phyloP scores from a whole-genome alignment of 2,329 filamentous ascomycete species.

The Botrytis pseudocinerea region DNA sequence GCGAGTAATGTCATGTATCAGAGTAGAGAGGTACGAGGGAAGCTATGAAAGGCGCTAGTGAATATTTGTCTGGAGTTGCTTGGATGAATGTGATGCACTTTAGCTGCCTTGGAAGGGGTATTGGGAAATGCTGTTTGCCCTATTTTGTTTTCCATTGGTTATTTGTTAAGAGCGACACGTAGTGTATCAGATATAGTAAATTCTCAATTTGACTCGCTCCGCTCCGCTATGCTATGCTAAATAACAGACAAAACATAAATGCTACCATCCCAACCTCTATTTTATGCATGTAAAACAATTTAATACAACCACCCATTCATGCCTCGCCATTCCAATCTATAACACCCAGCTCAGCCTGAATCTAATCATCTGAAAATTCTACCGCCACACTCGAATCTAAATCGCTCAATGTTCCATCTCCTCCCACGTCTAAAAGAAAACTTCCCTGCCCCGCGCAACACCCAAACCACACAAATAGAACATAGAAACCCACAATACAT shows the following conservation, averaged over 20 bases:
- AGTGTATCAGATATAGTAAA: not conserved
- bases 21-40: not conserved
- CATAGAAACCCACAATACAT: too few relatives aligned
- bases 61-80: not conserved
- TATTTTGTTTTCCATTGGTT: not conserved
- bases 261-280: slow-evolving; percentile 5
- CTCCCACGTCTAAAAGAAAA: not conserved
- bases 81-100: not conserved
- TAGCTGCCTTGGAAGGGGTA: not conserved
- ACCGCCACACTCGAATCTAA: slow-evolving; percentile 32
- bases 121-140: not conserved
- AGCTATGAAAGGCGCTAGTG: not conserved
- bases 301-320: not conserved
- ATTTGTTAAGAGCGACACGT: not conserved
- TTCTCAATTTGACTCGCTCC: not conserved
- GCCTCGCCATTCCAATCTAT: too few relatives aligned
- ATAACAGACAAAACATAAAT: not conserved
- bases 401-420: slow-evolving; percentile 27
- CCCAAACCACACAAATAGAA: too few relatives aligned
- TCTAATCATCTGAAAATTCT: slow-evolving; percentile 26
- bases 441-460: too few relatives aligned
- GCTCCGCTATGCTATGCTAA: not conserved
- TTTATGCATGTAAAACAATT: slow-evolving; percentile 7
- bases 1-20: not conserved
- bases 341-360: not conserved